A percentile compares a stretch with the other conserved stretches of the same genome.
phyloP scores from a whole-genome alignment of 2,329 filamentous ascomycete genomes.

The Alternaria sp. region DNA sequence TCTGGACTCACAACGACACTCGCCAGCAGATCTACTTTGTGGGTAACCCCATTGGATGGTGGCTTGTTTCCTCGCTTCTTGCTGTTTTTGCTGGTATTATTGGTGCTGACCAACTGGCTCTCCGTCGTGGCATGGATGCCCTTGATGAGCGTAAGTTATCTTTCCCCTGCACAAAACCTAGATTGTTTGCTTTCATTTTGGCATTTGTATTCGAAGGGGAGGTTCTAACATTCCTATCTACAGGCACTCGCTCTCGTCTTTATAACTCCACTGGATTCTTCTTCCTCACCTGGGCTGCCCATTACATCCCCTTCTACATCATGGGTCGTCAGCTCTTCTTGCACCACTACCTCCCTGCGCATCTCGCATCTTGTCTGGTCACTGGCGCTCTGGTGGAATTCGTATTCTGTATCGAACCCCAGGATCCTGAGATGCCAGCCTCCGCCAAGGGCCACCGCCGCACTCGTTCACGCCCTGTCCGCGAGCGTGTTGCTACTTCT shows the following conservation, averaged over 20 bases:
- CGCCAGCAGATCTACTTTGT: constrained; percentile 98
- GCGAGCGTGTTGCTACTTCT: constrained; percentile 81
- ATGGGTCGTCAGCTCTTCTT: constrained; percentile 99
- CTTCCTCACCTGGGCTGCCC: constrained; percentile 96
- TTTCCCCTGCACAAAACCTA: constrained; percentile 9
- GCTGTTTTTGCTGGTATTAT: constrained; percentile 94
- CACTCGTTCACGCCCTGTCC: constrained; percentile 73
- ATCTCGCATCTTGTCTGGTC: constrained; percentile 88
- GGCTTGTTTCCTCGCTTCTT: constrained; percentile 89
- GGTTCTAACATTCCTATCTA: constrained; percentile 22
- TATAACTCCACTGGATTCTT: constrained; percentile 99
- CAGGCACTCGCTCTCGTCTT: constrained; percentile 86
- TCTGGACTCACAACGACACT: constrained; percentile 98
- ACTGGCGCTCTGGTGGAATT: constrained; percentile 93
- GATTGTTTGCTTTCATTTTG: constrained; percentile 8
- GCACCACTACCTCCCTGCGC: constrained; percentile 95
- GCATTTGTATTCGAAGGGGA: constrained; percentile 15
- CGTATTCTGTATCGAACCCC: constrained; percentile 88
- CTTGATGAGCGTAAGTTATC: constrained; percentile 83
- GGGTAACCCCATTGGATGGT: constrained; percentile 96
- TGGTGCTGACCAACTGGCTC: constrained; percentile 89
- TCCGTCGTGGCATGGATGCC: constrained; percentile 91
- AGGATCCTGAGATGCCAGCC: constrained; percentile 56
- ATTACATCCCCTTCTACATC: constrained; percentile 96
- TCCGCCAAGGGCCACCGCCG: constrained; percentile 46